Evolutionary conservation across 805 yeast genomes (phyloP), one percentile per base, ranked within the genome.

Genomic region (Allodekkera sacchari): DNA sequence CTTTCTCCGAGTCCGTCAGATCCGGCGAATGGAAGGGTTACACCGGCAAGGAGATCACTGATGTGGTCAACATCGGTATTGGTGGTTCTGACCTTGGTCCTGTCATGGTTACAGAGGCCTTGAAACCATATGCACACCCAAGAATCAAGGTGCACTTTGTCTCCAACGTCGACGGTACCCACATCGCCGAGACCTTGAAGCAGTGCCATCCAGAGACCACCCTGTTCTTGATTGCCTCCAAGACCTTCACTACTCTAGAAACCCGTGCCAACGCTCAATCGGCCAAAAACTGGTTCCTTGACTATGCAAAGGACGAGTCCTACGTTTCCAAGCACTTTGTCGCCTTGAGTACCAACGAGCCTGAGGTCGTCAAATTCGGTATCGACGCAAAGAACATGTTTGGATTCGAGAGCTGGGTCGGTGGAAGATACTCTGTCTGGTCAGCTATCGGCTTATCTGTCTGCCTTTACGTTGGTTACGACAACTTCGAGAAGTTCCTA

Each of bases 391-490:
- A 77, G 60, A 92, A 92, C 72, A 92, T 92, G 99, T 92, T 92
- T 63, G 97, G 94, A 43, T 92, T 92, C 53, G 96, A 88, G 61
- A 80, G 68, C 66, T 92, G 98, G 98, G 99, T 92, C 44, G 99
- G 99, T 55, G 99, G 99, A 57, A 82, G 99, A 64, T 92, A 92
- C 78, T 92, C 98, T n/a, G 98, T 92, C 41, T 92, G 99, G 99
- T 83, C 95, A 26, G 94, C 98, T 42, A 92, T 92, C 60, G 99
- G 99, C 41, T 75, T 92, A 49, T 83, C 96, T 18, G 89, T 92
- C 42, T 94, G 95, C 50, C 65, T 92, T 48, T 92, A 82, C 75
- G 80, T 92, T 59, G 99, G 99, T 45, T 92, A 58, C 61, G 97
- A 92, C 43, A 83, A 87, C 74, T 92, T 92, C 53, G 89, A 83